Base-by-base conservation (phyloP, 176 grass and related monocot genomes). In the Secale cereale region DNA sequence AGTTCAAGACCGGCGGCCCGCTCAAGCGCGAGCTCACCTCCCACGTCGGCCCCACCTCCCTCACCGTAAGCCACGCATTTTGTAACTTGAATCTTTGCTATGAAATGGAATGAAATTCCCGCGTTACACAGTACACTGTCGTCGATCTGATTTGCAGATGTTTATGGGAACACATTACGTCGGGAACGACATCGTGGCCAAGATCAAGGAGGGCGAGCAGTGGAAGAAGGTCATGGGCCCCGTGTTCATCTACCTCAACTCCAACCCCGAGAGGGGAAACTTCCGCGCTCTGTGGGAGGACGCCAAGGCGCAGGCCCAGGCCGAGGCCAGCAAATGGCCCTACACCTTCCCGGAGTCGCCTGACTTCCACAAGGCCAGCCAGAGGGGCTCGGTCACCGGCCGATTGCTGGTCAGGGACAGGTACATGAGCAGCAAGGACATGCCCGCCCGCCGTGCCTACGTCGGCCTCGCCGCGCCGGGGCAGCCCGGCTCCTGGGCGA, bases 141-240 rank as follows among this genome's bases (percentile, higher is more conserved):
- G 8, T 37, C 5, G 4, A 19, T 54, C 50, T 20, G 19, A 56
- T 56, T 56, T 20, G 12, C 83, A 98, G 95, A 85, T 98, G 89
- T 86, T 98, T 30, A 33, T 88, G 1, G 87, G 92, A 3, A 77
- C 87, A n/a, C 96, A 98, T 60, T 98, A 95, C 73, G 6, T 89
- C 19, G 92, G 91, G 8, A 83, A 77, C 0, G 84, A 86, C 36
- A 91, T 94, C 17, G 84, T 89, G 1, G 61, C 91, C 11, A 77
- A 32, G 36, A 36, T 98, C 17, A 36, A 59, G 20, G 82, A 88
- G 17, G 79, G 82, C 5, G 95, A 98, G 48, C 65, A 88, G 19
- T 98, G 92, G 92, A 91, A 95, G 45, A 98, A 98, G 80, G 89
- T 91, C 20, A 71, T 93, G 14, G 95, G 95, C 6, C 95, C 95